Evolutionary conservation across 2,329 filamentous ascomycete genomes (phyloP), one percentile per base, ranked within the genome.

Genomic region (Fusarium sacchari): DNA sequence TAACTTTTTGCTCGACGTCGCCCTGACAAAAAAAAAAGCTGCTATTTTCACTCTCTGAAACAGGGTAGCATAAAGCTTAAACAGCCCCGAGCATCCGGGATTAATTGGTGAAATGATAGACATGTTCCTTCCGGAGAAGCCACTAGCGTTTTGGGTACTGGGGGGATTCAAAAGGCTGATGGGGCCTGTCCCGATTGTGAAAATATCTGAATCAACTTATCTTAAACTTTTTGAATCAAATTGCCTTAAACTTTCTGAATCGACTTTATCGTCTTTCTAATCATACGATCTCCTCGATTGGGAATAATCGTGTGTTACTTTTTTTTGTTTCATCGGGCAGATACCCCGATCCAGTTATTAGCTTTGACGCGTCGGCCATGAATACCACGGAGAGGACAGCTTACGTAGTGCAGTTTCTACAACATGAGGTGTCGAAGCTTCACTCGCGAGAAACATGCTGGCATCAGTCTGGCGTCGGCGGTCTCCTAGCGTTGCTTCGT

Each of bases 361-460:
- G 8, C 17, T 7, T 15, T 26, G 4, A 60, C 17, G 15, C 20
- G 10, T 14, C 18, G 24, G 18, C 24, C 17, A 10, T 67, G 28
- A 49, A 39, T 32, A 37, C 28, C 5, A 42, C 49, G 1, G 22
- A 20, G 1, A 15, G 52, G 32, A 17, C 39, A 10, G 32, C 43
- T 40, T 67, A 67, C 28, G 40, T 67, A 17, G 22, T 20, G 6
- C 44, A 67, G 22, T 67, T 67, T 9, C 39, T 67, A 36, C 50
- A 60, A 30, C 63, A 61, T 20, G 39, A 67, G n/a, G 42, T 67
- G 0, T 53, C 53, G 2, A 67, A 42, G 12, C 64, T 67, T n/a
- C 15, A 67, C 5, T 46, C 63, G 0, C 32, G 64, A 32, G 64
- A 61, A 6, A 67, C 53, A 3, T 67, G 64, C 7, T 67, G 64